Conservation (phyloP, 129 eudicot genomes). For the Lonicera japonica region DNA sequence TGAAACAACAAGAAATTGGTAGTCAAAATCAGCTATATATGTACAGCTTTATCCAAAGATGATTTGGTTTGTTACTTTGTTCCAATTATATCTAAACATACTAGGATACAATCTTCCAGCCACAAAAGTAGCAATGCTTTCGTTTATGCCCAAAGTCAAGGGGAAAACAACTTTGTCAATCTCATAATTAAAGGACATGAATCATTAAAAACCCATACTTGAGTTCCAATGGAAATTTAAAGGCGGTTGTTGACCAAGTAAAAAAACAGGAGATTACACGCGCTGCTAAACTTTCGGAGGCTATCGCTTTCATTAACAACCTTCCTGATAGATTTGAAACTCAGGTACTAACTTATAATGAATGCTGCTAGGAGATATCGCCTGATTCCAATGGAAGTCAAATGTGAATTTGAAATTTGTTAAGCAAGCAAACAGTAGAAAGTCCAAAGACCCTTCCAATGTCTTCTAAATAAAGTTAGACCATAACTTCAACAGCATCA, state of each 20-base stretch:
- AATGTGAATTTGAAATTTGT: neutral
- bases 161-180: too few species aligned
- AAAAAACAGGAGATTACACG: slow-evolving; percentile 57
- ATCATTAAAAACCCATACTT: too few species aligned
- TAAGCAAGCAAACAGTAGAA: neutral
- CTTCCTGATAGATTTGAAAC: slow-evolving; percentile 97
- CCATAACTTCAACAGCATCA: neutral
- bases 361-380: neutral
- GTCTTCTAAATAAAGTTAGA: neutral
- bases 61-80: too few species aligned
- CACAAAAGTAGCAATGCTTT: too few species aligned
- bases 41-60: too few species aligned
- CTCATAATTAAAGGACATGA: too few species aligned
- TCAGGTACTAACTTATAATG: slow-evolving; percentile 39
- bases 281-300: slow-evolving; percentile 96
- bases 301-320: slow-evolving; percentile 73
- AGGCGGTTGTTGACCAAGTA: neutral
- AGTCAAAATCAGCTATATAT: neutral
- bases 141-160: too few species aligned
- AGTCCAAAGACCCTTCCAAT: neutral
- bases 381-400: neutral
- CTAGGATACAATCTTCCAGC: too few species aligned
- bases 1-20: slow-evolving; percentile 8
- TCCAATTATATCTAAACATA: neutral
- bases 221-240: neutral